Conservation (phyloP, 129 eudicot genomes). For the Flaveria brownii region DNA sequence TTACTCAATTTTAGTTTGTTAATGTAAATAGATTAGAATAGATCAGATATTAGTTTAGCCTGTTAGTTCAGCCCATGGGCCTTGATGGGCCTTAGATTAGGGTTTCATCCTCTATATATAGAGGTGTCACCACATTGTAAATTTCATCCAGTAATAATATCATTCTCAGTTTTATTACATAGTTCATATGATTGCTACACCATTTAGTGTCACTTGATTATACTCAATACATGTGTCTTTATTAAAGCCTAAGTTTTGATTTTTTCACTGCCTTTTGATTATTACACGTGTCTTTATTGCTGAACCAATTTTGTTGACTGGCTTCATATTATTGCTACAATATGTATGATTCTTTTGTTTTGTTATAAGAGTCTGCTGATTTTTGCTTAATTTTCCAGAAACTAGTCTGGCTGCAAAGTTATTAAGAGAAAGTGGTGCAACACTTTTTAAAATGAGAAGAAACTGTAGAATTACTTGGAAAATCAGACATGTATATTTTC, state of each 20-base stretch:
- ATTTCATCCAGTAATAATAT: no score
- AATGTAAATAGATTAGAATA: no score
- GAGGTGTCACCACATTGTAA: no score
- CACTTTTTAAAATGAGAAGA: conserved; percentile 68
- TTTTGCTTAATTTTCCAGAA: conserved; percentile 42
- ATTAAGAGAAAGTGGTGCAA: conserved; percentile 73
- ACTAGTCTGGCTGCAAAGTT: conserved; percentile 88
- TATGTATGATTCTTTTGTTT: neutral
- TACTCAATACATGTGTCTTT: neutral
- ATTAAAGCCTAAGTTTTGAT: neutral
- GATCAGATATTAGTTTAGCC: no score
- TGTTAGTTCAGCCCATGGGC: no score
- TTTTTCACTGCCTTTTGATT: neutral
- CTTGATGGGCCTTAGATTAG: no score
- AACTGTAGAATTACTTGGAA: conserved; percentile 68
- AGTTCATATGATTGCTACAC: neutral
- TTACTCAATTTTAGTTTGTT: no score
- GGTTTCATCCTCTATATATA: no score
- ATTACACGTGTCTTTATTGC: neutral
- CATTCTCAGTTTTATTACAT: no score
- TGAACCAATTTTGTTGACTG: neutral
- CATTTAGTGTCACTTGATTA: conserved; percentile 11
- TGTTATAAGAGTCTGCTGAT: conserved; percentile 7
- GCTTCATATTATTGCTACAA: neutral
- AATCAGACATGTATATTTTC: conserved; percentile 51